Percentiles rank a stretch among this genome's conserved stretches.
Conservation (phyloP, 805 yeast genomes). For the Zygoascus tannicola region DNA sequence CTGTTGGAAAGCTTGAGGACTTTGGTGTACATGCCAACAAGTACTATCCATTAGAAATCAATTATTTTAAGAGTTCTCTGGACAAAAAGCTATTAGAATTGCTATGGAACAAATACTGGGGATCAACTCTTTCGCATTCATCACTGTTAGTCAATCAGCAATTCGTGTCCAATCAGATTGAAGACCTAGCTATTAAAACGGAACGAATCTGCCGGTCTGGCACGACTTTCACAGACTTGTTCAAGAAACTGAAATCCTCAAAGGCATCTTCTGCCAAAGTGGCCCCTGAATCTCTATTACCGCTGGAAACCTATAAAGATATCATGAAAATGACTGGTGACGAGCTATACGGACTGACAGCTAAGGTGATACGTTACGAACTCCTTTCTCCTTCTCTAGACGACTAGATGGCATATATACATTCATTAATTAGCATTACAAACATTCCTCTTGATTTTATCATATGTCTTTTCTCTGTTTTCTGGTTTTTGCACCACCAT, state of each 20-base stretch:
- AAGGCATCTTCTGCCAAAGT: neutral
- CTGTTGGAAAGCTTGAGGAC: slow-evolving; percentile 47
- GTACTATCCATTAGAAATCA: slow-evolving; percentile 59
- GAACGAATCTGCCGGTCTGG: neutral
- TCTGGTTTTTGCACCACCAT: no score
- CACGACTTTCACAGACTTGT: neutral
- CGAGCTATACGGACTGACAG: slow-evolving; percentile 8
- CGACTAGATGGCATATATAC: neutral
- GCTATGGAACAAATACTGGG: slow-evolving; percentile 41
- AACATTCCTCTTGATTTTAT: neutral
- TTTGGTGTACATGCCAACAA: slow-evolving; percentile 62
- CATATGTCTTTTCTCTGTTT: no score
- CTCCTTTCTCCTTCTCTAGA: neutral
- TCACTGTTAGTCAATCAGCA: slow-evolving; percentile 21
- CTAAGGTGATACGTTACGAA: neutral
- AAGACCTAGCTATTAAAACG: slow-evolving; percentile 21
- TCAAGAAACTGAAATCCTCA: neutral
- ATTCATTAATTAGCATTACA: neutral
- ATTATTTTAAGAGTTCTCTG: slow-evolving; percentile 43
- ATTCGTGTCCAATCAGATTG: slow-evolving; percentile 22
- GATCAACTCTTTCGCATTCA: slow-evolving; percentile 30
- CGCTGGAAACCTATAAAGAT: neutral
- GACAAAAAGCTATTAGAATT: slow-evolving; percentile 41
- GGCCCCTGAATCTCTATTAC: neutral
- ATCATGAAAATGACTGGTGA: slow-evolving; percentile 7